Evolutionary conservation across 2,329 filamentous ascomycete species (phyloP).

Genomic region (Colletotrichum sp.): DNA sequence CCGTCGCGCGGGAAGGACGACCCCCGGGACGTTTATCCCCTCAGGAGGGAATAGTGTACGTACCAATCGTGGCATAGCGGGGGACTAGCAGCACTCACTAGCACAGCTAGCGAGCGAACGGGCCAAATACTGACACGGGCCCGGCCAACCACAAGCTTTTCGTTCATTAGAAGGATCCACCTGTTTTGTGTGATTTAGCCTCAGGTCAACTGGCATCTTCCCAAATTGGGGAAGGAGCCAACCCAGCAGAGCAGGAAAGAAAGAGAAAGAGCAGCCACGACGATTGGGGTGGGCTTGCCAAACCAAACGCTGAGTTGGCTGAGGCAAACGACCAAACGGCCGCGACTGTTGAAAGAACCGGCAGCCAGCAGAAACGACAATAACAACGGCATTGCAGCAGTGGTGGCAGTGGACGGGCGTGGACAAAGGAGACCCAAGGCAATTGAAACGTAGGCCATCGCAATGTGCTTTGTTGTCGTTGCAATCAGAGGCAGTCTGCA

Average conservation of each 20-base stretch:
- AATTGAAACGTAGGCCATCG: not conserved
- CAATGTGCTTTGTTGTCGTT: not conserved
- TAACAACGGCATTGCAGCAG: not conserved
- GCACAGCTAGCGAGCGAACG: not conserved
- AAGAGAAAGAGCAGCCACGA: not conserved
- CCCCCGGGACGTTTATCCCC: not conserved
- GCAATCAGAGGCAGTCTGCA: not conserved
- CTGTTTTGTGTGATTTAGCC: not conserved
- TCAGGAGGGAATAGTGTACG: not conserved
- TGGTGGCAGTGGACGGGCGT: not conserved
- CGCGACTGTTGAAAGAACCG: not conserved
- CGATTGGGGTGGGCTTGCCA: not conserved
- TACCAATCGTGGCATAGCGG: not conserved
- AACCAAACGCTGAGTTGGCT: not conserved
- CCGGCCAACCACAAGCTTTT: slow-evolving; percentile 16
- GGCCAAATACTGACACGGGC: not conserved
- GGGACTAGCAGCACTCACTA: not conserved
- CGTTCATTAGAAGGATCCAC: not conserved
- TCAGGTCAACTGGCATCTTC: not conserved
- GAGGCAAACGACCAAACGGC: not conserved
- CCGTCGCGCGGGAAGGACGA: not conserved
- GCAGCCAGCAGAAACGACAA: not conserved
- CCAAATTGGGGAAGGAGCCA: not conserved
- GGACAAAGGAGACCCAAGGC: not conserved
- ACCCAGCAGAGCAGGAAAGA: not conserved